Base-by-base conservation (phyloP, 148 eudicot genomes). In the Heliamphora exappendiculata region DNA sequence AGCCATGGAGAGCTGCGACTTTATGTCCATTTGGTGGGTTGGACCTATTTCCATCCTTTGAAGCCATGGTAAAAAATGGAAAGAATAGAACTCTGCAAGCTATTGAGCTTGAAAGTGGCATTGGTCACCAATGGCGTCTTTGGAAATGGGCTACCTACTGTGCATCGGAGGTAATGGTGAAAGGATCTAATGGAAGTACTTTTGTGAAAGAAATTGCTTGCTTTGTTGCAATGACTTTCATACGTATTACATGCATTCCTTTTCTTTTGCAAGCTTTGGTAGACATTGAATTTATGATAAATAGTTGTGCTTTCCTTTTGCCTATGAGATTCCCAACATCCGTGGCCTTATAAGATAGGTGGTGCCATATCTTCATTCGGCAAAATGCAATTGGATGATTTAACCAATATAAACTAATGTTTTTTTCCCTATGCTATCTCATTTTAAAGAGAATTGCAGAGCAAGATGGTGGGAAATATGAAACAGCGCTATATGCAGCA, bases 61-160 rank as follows among this genome's bases (percentile, higher is more conserved):
- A 91, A 81, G 90, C 91, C 74, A 76, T 95, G 49, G 72, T 73
- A 67, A 92, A 83, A 82, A 91, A 91, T 88, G 98, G 94, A 75
- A 92, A 84, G 83, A 90, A 90, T 83, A 91, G 97, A 85, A 84
- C 79, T 74, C 79, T 95, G 70, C 98, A 95, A 81, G 98, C 98
- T 58, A 84, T 88, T 83, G 98, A 95, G 77, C 80, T 89, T 54
- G 98, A 94, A 85, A 91, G 90, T 82, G 98, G 97, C 73, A 70
- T 87, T 68, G 94, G 92, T 76, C 92, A 86, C 80, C 97, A 92
- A 55, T 86, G 89, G 91, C 91, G 87, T 41, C 96, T 92, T 79
- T 95, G 98, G 98, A 95, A 89, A 83, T 95, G 98, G 98, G 98
- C 98, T 72, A 87, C 94, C 45, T 92, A 84, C 79, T 84, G 90